Evolutionary conservation across 768 basidiomycete species (phyloP).

Genomic region (Serendipita vermifera): DNA sequence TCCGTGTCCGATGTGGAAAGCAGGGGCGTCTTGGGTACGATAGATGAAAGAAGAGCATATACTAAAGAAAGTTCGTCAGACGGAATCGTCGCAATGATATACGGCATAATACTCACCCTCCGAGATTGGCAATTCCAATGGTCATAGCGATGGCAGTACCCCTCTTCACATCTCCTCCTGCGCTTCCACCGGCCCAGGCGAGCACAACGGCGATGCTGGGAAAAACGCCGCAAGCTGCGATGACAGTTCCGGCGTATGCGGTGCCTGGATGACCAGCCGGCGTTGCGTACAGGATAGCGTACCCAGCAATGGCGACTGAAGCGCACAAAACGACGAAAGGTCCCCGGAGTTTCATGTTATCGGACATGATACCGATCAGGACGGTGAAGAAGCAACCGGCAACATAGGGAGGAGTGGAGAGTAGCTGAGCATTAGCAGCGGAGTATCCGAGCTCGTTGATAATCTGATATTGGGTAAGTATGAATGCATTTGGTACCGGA

Average conservation of each 20-base stretch:
- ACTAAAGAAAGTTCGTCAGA: constrained; percentile 17
- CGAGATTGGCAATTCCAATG: constrained; percentile 42
- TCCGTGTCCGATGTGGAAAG: constrained; percentile 28
- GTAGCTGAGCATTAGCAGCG: constrained; percentile 39
- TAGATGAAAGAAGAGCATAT: constrained; percentile 35
- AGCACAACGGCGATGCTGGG: constrained; percentile 36
- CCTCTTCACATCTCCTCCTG: constrained; percentile 42
- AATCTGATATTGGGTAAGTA: constrained; percentile 22
- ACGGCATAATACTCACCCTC: constrained; percentile 28
- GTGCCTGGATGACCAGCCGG: constrained; percentile 19
- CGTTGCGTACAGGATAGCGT: constrained; percentile 34
- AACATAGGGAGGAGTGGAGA: constrained; percentile 41
- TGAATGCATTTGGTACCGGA: constrained; percentile 1
- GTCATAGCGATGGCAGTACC: constrained; percentile 42
- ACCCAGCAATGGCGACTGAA: constrained; percentile 37
- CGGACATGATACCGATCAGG: constrained; percentile 27
- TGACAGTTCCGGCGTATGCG: constrained; percentile 36
- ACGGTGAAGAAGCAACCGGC: constrained; percentile 45
- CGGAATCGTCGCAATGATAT: constrained; percentile 20
- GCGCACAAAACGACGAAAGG: constrained; percentile 36
- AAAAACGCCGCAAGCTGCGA: constrained; percentile 41
- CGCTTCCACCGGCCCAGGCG: constrained; percentile 44
- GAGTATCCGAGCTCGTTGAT: constrained; percentile 37
- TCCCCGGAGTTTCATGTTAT: constrained; percentile 30
- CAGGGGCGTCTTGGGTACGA: constrained; percentile 23